phyloP scores from a whole-genome alignment of 2,329 filamentous ascomycete species.

The Verticillium zaregamsianum region DNA sequence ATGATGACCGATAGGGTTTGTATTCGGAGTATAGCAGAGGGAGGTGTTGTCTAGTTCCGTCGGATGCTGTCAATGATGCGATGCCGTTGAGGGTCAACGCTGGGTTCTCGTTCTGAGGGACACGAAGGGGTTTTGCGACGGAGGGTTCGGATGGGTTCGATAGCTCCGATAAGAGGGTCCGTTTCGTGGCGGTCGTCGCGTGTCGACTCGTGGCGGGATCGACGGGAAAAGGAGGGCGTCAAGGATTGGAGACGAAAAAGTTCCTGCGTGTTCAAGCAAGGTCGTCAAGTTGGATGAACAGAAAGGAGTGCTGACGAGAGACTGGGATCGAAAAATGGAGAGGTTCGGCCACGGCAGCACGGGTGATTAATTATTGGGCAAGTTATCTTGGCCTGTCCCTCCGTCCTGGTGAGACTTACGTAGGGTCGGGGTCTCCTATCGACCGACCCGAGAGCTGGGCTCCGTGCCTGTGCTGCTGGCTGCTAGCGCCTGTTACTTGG shows the following conservation, averaged over 20 bases:
- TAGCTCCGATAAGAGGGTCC: not conserved
- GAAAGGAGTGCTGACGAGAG: not conserved
- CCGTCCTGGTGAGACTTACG: not conserved
- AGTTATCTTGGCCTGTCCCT: not conserved
- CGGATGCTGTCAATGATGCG: not conserved
- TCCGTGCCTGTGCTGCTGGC: not conserved
- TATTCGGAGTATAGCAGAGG: not conserved
- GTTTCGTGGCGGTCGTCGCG: not conserved
- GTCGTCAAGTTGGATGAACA: not conserved
- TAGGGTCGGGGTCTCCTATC: not conserved
- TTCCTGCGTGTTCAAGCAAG: not conserved
- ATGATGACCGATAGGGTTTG: not conserved
- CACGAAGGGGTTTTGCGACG: not conserved
- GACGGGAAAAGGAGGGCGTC: not conserved
- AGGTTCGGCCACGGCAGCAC: not conserved
- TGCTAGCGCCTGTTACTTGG: not conserved
- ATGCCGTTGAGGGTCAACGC: not conserved
- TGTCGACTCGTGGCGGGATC: not conserved
- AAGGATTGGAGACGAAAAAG: not conserved
- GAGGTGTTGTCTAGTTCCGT: not conserved
- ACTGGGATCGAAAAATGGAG: not conserved
- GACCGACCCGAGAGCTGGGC: not conserved
- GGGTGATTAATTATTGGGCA: not conserved
- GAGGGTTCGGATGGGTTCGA: not conserved
- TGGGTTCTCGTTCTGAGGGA: not conserved